These are phyloP conservation scores for Aspergillus unguis DNA, from an alignment of 2,329 filamentous ascomycete genomes.

Conservation along the genomic window DNA sequence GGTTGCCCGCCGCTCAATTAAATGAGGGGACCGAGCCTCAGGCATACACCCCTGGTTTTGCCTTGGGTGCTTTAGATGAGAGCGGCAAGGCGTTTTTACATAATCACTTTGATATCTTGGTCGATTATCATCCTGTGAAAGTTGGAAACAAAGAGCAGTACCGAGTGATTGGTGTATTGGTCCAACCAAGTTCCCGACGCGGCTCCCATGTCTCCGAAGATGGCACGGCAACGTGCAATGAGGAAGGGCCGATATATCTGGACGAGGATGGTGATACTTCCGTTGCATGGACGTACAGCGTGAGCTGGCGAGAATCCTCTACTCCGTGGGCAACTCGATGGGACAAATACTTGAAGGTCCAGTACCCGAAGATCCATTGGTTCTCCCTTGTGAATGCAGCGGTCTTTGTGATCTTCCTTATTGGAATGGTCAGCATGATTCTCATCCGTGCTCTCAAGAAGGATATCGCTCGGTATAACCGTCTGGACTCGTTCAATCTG, in stretches of 20 bases:
- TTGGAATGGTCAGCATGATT: slow-evolving; percentile 89
- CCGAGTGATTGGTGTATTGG: slow-evolving; percentile 86
- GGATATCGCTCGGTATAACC: slow-evolving; percentile 95
- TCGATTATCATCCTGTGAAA: slow-evolving; percentile 85
- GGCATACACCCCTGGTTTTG: slow-evolving; percentile 90
- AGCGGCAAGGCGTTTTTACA: slow-evolving; percentile 64
- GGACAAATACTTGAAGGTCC: slow-evolving; percentile 98
- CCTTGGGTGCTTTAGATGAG: slow-evolving; percentile 61
- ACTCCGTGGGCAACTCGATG: slow-evolving; percentile 95
- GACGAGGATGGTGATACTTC: slow-evolving; percentile 60
- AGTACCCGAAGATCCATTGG: slow-evolving; percentile 98
- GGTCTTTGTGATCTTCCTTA: slow-evolving; percentile 87
- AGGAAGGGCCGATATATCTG: slow-evolving; percentile 60
- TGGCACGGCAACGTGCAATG: slow-evolving; percentile 61
- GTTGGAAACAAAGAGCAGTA: slow-evolving; percentile 58
- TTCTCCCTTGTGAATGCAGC: slow-evolving; percentile 96
- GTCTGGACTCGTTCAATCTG: slow-evolving; percentile 83
- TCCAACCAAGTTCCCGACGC: slow-evolving; percentile 72
- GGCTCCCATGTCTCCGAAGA: slow-evolving; percentile 53
- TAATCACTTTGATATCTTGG: slow-evolving; percentile 91
- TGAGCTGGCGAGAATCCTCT: slow-evolving; percentile 78
- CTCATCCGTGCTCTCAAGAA: slow-evolving; percentile 83
- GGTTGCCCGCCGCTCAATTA: slow-evolving; percentile 82
- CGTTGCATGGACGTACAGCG: slow-evolving; percentile 87
- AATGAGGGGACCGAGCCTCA: slow-evolving; percentile 73